A percentile compares a stretch with the other conserved stretches of the same genome.
phyloP scores from a whole-genome alignment of 169 alveolate genomes.

The Plasmodium relictum region DNA sequence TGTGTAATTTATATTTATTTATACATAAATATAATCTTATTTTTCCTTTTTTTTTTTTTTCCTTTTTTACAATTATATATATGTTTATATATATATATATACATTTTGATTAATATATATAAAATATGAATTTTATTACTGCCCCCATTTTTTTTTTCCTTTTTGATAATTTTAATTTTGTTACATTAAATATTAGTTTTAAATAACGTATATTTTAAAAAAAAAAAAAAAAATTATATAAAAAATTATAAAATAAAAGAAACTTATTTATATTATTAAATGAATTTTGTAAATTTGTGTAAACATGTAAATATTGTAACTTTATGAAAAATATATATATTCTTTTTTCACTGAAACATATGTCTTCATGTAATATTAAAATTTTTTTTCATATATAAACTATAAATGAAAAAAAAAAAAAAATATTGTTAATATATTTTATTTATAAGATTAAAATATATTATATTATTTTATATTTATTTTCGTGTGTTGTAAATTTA shows the following conservation, averaged over 20 bases:
- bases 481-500: slow-evolving; percentile 17
- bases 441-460: slow-evolving; percentile 7
- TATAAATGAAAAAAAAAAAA: background rate
- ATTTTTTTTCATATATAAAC: background rate
- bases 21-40: background rate
- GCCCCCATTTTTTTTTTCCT: slow-evolving; percentile 3
- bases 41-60: slow-evolving; percentile 7
- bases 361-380: slow-evolving; percentile 43
- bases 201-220: slow-evolving; percentile 28
- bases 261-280: background rate
- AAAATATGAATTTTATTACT: slow-evolving; percentile 5
- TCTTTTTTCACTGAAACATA: background rate
- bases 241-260: slow-evolving; percentile 7
- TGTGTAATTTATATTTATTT: slow-evolving; percentile 6
- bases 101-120: slow-evolving; percentile 30
- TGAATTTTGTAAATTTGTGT: slow-evolving; percentile 17
- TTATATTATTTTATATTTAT: slow-evolving; percentile 19
- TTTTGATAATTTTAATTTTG: slow-evolving; percentile 68
- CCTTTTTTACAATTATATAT: background rate
- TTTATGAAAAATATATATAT: slow-evolving; percentile 10
- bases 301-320: slow-evolving; percentile 18
- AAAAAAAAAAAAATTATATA: slow-evolving; percentile 24
- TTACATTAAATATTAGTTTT: slow-evolving; percentile 35
- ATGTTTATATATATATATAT: background rate
- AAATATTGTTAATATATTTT: slow-evolving; percentile 10